These are phyloP conservation scores for Pseudofabraea citricarpa DNA, from an alignment of 2,329 filamentous ascomycete species.

Conservation along the genomic window DNA sequence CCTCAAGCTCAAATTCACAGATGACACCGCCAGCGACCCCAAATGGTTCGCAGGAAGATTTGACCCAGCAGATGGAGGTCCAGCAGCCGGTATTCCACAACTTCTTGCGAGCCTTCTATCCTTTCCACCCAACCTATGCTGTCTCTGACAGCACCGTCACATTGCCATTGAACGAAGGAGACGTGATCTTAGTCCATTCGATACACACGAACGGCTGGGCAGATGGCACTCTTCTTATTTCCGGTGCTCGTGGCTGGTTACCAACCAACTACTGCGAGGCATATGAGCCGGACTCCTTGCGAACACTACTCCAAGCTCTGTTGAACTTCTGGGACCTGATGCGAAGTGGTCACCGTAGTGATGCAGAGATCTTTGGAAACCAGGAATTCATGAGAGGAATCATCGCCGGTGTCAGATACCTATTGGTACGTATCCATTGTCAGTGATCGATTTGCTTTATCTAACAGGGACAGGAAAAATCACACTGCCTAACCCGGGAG, in stretches of 20 bases:
- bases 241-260: slow-evolving; percentile 87
- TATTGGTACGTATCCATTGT: slow-evolving; percentile 62
- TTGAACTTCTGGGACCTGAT: slow-evolving; percentile 91
- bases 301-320: slow-evolving; percentile 76
- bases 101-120: slow-evolving; percentile 90
- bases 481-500: slow-evolving; percentile 81
- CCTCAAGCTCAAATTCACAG: slow-evolving; percentile 36
- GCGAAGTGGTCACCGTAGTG: slow-evolving; percentile 69
- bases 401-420: slow-evolving; percentile 85
- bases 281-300: slow-evolving; percentile 86
- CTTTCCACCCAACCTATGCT: slow-evolving; percentile 76
- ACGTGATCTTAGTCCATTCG: slow-evolving; percentile 90
- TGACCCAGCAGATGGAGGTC: slow-evolving; percentile 34
- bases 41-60: slow-evolving; percentile 57
- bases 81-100: slow-evolving; percentile 76
- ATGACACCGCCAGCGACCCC: slow-evolving; percentile 77
- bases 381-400: slow-evolving; percentile 93
- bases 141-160: slow-evolving; percentile 84
- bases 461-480: slow-evolving; percentile 63
- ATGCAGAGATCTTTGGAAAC: slow-evolving; percentile 75
- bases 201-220: slow-evolving; percentile 99
- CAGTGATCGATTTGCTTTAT: slow-evolving; percentile 5
- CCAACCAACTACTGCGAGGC: slow-evolving; percentile 98
- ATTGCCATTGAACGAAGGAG: slow-evolving; percentile 80
- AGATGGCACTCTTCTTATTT: slow-evolving; percentile 83